Evolutionary conservation across 202 grass and related monocot genomes (phyloP), one percentile per base, ranked within the genome.

Genomic region (Schoenoplectus triqueter): DNA sequence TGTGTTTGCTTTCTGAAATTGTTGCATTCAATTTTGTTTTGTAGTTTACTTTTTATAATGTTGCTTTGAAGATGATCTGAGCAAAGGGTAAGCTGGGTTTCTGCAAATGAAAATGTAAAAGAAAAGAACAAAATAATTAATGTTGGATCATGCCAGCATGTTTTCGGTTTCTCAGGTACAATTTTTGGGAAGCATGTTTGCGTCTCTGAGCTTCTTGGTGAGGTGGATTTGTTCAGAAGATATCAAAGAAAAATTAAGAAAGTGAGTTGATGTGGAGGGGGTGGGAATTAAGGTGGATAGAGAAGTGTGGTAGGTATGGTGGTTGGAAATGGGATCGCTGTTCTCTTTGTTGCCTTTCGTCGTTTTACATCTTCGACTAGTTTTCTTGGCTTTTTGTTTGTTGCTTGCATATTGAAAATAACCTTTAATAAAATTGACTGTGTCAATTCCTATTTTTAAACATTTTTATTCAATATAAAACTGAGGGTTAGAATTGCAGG

Each of bases 231-330:
- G 31, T 76, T 76, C 10, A 41, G 15, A 22, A 48, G 39, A 66
- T 81, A 21, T 6, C 31, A 20, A 5, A 48, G 8, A 51, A 1
- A 57, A 3, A 40, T 31, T 31, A 9, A 59, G 15, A 41, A 19
- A 0, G 31, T 31, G 31, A 31, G 6, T 39, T 15, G 73, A 13
- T 42, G 7, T 44, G n/a, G 54, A 51, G 77, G 42, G 31, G 44
- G 9, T 31, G 56, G 14, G 80, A 82, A 8, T 42, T 65, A 17
- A 51, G 41, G 44, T 64, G 3, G 78, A 81, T 48, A 18, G 17
- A 68, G 62, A 65, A 69, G 80, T 66, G 80, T 54, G 80, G 39
- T 82, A 6, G 79, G 80, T 82, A 10, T 8, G 62, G 44, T 68
- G 42, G 80, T n/a, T n/a, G n/a, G 31, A 31, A 31, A n/a, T 68